These are phyloP conservation scores for Lavandula angustifolia DNA, from an alignment of 257 asterid species.

Conservation along the genomic window DNA sequence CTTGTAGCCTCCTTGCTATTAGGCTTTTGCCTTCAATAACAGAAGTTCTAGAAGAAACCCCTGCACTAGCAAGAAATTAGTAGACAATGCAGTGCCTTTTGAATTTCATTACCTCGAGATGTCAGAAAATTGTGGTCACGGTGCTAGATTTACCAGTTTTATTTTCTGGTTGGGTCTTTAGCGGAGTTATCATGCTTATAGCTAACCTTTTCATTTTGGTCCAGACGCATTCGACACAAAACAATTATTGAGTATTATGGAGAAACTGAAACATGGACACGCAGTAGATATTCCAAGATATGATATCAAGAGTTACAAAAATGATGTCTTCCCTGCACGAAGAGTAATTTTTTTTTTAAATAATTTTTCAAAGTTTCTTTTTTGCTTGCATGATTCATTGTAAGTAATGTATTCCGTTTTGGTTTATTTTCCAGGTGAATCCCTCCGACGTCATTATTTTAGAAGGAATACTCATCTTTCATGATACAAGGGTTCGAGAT, in stretches of 20 bases:
- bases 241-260: conserved; percentile 67
- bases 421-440: conserved; percentile 68
- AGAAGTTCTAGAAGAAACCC: conserved; percentile 19
- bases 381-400: not conserved
- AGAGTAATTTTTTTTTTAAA: conserved; percentile 64
- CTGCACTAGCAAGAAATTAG: not conserved
- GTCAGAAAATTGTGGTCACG: conserved; percentile 12
- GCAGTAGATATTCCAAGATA: conserved; percentile 96
- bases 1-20: conserved; percentile 22
- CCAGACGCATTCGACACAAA: conserved; percentile 90
- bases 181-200: conserved; percentile 10
- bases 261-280: conserved; percentile 71
- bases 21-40: conserved; percentile 23
- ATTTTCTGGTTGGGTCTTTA: conserved; percentile 28
- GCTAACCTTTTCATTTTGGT: conserved; percentile 25
- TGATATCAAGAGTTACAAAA: conserved; percentile 86
- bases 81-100: conserved; percentile 20
- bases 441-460: conserved; percentile 95
- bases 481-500: conserved; percentile 83
- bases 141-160: conserved; percentile 21
- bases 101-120: conserved; percentile 21
- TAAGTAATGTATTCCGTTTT: conserved; percentile 21
- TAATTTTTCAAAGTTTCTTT: not conserved
- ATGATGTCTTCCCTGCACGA: conserved; percentile 67
- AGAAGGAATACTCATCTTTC: conserved; percentile 97